These are phyloP conservation scores for Hymenotorrendiella dingleyae DNA, from an alignment of 2,329 filamentous ascomycete species.

Conservation along the genomic window DNA sequence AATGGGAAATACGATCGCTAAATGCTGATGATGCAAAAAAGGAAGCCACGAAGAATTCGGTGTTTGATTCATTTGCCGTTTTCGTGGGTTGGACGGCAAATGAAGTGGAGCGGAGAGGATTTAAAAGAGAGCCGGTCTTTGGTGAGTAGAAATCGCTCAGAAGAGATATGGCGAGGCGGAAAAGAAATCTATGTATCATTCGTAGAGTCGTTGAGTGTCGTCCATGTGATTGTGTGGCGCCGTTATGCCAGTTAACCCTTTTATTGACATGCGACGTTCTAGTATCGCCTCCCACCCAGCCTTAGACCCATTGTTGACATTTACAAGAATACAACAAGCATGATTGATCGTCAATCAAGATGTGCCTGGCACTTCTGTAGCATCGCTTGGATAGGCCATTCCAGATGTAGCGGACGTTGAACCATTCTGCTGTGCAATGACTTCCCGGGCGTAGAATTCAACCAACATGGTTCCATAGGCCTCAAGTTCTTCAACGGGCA, in stretches of 20 bases:
- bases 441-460: slow-evolving; percentile 92
- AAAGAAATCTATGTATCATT: not conserved
- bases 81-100: not conserved
- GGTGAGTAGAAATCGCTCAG: not conserved
- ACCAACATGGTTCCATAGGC: slow-evolving; percentile 98
- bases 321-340: slow-evolving; percentile 1
- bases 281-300: not conserved
- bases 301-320: not conserved
- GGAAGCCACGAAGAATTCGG: not conserved
- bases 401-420: slow-evolving; percentile 13
- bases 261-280: not conserved
- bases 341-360: not conserved
- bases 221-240: not conserved
- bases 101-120: not conserved
- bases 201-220: not conserved
- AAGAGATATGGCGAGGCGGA: not conserved
- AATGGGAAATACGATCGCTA: not conserved
- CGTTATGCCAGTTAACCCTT: not conserved
- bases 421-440: slow-evolving; percentile 54
- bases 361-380: slow-evolving; percentile 2
- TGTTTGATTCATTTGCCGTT: not conserved
- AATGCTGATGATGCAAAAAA: not conserved
- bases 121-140: not conserved
- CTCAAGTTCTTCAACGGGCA: slow-evolving; percentile 92
- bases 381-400: slow-evolving; percentile 23